Percentiles rank a stretch among this genome's conserved stretches.
These are phyloP conservation scores for Magnaporthiopsis poae DNA, from an alignment of 2,329 filamentous ascomycete genomes.

Conservation along the genomic window DNA sequence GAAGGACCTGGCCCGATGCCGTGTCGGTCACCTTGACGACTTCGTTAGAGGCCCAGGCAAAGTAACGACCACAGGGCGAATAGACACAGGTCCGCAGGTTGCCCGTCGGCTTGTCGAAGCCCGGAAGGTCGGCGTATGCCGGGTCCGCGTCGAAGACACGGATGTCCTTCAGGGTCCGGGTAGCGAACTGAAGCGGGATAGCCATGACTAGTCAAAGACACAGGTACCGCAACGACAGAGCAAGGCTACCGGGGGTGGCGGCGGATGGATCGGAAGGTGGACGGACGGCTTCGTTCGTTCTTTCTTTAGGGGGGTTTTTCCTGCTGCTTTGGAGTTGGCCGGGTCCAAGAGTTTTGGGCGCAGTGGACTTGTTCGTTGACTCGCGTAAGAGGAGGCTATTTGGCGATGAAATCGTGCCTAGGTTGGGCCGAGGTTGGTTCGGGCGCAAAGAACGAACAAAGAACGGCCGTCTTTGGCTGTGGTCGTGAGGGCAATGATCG, in stretches of 20 bases:
- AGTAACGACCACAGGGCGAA: slow-evolving; percentile 90
- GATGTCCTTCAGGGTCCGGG: slow-evolving; percentile 93
- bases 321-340: not conserved
- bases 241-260: not conserved
- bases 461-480: not conserved
- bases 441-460: not conserved
- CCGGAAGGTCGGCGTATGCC: slow-evolving; percentile 72
- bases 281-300: slow-evolving; percentile 7
- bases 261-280: not conserved
- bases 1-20: slow-evolving; percentile 62
- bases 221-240: slow-evolving; percentile 32
- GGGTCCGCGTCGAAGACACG: slow-evolving; percentile 87
- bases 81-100: slow-evolving; percentile 92
- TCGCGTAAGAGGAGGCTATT: not conserved
- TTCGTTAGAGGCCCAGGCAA: slow-evolving; percentile 85
- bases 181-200: slow-evolving; percentile 86
- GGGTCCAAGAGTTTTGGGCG: not conserved
- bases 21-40: slow-evolving; percentile 79
- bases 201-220: slow-evolving; percentile 93
- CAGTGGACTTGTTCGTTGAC: not conserved
- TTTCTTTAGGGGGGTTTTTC: slow-evolving; percentile 2
- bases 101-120: slow-evolving; percentile 79
- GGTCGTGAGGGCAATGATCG: not conserved
- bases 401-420: not conserved
- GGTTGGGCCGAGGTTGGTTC: not conserved